A percentile compares a stretch with the other conserved stretches of the same genome.
phyloP scores from a whole-genome alignment of 2,329 filamentous ascomycete species.

The Canariomyces notabilis region DNA sequence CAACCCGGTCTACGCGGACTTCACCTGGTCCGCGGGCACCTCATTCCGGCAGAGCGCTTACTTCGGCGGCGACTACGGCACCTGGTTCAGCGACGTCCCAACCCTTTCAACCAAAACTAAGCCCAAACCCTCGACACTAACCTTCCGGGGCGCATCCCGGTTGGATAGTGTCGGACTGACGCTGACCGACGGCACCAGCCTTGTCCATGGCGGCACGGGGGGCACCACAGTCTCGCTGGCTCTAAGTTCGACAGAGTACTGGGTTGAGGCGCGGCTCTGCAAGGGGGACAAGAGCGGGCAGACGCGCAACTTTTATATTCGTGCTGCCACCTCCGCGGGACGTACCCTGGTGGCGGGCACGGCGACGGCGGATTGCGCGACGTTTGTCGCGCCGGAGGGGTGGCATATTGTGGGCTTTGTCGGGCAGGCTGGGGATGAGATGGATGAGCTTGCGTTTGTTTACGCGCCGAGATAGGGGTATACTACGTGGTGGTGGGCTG shows the following conservation, averaged over 20 bases:
- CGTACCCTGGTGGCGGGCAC: constrained; percentile 41
- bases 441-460: constrained; percentile 50
- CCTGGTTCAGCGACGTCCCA: constrained; percentile 53
- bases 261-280: constrained; percentile 46
- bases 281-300: constrained; percentile 40
- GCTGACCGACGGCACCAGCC: constrained; percentile 42
- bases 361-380: constrained; percentile 42
- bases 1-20: constrained; percentile 56
- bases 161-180: constrained; percentile 47
- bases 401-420: constrained; percentile 51
- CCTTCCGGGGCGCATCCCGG: constrained; percentile 43
- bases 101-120: constrained; percentile 31
- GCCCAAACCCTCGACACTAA: constrained; percentile 35
- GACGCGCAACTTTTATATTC: constrained; percentile 52
- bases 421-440: constrained; percentile 48
- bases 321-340: constrained; percentile 47
- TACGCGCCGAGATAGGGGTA: too few relatives aligned
- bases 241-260: constrained; percentile 43
- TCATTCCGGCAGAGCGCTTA: constrained; percentile 40
- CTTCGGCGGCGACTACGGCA: constrained; percentile 45
- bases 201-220: constrained; percentile 51
- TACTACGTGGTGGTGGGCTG: too few relatives aligned
- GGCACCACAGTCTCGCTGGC: constrained; percentile 40
- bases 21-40: constrained; percentile 39
- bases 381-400: constrained; percentile 41